Evolutionary conservation across 148 eudicot genomes (phyloP), one percentile per base, ranked within the genome.

Genomic region (Fagopyrum tataricum): DNA sequence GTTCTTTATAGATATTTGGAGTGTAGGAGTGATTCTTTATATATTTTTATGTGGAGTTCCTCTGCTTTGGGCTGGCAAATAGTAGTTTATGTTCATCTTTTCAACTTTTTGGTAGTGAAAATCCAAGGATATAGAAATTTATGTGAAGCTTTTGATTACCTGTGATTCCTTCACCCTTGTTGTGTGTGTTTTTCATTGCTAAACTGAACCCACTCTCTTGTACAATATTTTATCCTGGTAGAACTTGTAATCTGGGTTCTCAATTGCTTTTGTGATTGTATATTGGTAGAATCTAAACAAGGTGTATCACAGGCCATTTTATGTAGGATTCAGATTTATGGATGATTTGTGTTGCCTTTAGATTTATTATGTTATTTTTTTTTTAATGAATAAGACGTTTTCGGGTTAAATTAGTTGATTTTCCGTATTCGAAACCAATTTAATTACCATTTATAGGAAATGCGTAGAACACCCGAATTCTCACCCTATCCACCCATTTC

Each of bases 1-100:
- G n/a, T n/a, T n/a, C n/a, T n/a, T n/a, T n/a, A 90, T 93, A 76
- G 98, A 93, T 78, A 89, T 93, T 75, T 93, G 98, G 96, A 93
- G 98, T 81, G 98, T 94, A 23, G 98, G 98, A 78, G 98, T 93
- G 53, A 87, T 93, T 83, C 92, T 93, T 39, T 90, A 93, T 77
- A 93, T 93, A 82, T 82, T 93, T 73, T 81, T 93, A 73, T 93
- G 98, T 82, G 96, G 98, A 74, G 98, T 93, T 82, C 98, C 98
- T 73, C 98, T 96, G 40, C 90, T 93, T 77, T 93, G 98, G 98
- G 98, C 98, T 44, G 98, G 98, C 89, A 79, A 75, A 41, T 31
- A 15, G 52, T 66, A 1, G 37, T 2, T 77, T 42, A 70, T 46
- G 5, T 43, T 67, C 70, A 43, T 24, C 48, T 67, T 42, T 72